phyloP scores from a whole-genome alignment of 768 basidiomycete species.

The Leccinum imitatum region DNA sequence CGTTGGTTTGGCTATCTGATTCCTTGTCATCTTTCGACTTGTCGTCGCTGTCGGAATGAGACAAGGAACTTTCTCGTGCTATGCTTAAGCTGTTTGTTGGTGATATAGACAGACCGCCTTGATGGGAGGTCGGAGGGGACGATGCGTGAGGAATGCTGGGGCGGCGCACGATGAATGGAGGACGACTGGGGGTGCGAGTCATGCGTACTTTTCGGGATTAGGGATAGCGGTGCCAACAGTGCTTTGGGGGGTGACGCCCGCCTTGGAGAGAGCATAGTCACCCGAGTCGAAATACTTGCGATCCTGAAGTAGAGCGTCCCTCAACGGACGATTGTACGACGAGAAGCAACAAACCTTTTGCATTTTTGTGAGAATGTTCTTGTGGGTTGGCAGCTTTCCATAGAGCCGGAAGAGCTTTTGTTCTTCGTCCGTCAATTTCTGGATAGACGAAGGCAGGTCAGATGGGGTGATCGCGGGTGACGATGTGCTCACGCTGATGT shows the following conservation, averaged over 20 bases:
- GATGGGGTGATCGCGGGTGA: conserved; percentile 2
- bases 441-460: conserved; percentile 14
- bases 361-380: conserved; percentile 92
- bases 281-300: conserved; percentile 99
- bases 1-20: conserved; percentile 7
- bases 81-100: conserved; percentile 71
- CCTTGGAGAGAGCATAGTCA: conserved; percentile 96
- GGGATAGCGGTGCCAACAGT: conserved; percentile 95
- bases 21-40: conserved; percentile 20
- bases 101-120: conserved; percentile 62
- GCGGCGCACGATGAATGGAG: conserved; percentile 1
- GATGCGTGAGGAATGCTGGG: conserved; percentile 88
- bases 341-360: conserved; percentile 66
- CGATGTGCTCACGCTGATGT: conserved; percentile 73
- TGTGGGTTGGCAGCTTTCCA: conserved; percentile 91
- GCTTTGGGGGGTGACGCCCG: conserved; percentile 84
- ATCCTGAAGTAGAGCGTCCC: conserved; percentile 55
- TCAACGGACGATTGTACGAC: conserved; percentile 4
- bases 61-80: conserved; percentile 56
- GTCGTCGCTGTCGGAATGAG: conserved; percentile 26
- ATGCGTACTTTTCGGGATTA: conserved; percentile 90
- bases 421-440: conserved; percentile 88
- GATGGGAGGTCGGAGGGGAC: conserved; percentile 56
- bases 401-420: conserved; percentile 93
- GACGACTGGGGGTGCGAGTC: background rate